These are phyloP conservation scores for Tanacetum coccineum DNA, from an alignment of 129 eudicot species.

Conservation along the genomic window DNA sequence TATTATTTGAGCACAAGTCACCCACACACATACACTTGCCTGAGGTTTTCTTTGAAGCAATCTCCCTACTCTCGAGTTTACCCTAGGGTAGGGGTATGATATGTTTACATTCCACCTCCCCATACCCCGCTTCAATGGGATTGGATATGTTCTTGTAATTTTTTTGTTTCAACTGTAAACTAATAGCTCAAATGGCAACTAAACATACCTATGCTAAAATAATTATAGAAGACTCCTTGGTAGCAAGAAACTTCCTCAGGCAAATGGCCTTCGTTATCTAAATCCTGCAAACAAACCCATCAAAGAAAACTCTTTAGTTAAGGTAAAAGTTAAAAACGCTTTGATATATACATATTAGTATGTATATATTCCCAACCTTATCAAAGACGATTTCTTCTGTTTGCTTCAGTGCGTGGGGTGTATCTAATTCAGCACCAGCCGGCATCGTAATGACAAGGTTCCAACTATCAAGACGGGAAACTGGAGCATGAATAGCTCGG, in stretches of 20 bases:
- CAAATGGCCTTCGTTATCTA: slow-evolving; percentile 47
- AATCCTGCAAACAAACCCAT: slow-evolving; percentile 44
- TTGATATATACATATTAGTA: neutral
- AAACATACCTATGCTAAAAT: slow-evolving; percentile 81
- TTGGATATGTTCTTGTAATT: neutral
- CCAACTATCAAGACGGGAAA: slow-evolving; percentile 69
- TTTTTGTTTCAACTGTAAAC: neutral
- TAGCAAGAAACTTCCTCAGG: slow-evolving; percentile 66
- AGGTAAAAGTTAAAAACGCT: neutral
- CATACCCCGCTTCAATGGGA: too few species aligned
- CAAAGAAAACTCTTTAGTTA: neutral
- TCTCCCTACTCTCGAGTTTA: too few species aligned
- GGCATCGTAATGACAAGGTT: slow-evolving; percentile 67
- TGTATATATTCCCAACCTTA: slow-evolving; percentile 45
- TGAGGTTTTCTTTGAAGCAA: too few species aligned
- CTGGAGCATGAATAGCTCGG: slow-evolving; percentile 41
- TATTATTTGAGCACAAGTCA: too few species aligned
- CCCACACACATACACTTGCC: too few species aligned
- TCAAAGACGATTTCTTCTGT: slow-evolving; percentile 58
- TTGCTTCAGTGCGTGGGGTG: slow-evolving; percentile 62
- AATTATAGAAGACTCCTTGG: slow-evolving; percentile 88
- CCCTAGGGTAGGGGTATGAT: too few species aligned
- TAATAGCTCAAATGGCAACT: neutral
- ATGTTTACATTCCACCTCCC: too few species aligned
- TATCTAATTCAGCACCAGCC: slow-evolving; percentile 51